Evolutionary conservation across 768 basidiomycete species (phyloP).

Genomic region (Rhizopogon vinicolor): DNA sequence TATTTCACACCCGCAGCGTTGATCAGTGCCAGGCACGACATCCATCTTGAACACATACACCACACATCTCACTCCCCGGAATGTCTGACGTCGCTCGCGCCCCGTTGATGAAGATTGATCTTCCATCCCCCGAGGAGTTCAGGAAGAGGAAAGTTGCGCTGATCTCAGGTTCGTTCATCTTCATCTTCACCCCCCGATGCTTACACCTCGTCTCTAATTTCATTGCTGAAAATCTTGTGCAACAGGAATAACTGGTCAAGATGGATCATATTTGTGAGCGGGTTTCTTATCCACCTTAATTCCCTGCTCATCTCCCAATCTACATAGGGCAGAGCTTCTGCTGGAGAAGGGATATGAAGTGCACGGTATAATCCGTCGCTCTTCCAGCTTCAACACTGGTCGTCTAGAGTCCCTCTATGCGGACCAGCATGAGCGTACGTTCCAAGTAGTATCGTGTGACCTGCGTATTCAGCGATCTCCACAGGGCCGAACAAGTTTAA

Average conservation of each 20-base stretch:
- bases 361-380: constrained; percentile 94
- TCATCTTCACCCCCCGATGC: neutral
- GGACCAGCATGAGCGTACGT: constrained; percentile 88
- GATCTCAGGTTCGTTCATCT: constrained; percentile 65
- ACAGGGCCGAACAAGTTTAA: constrained; percentile 74
- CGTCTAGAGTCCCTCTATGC: constrained; percentile 90
- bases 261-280: constrained; percentile 89
- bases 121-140: constrained; percentile 79
- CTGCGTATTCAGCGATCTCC: neutral
- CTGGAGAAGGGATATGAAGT: constrained; percentile 88
- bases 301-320: constrained; percentile 5
- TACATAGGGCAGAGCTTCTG: constrained; percentile 70
- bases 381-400: constrained; percentile 97
- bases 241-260: constrained; percentile 91
- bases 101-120: constrained; percentile 45
- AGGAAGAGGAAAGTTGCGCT: constrained; percentile 89
- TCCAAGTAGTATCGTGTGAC: constrained; percentile 3
- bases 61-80: neutral
- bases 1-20: no score
- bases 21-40: no score
- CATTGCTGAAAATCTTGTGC: neutral
- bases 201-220: constrained; percentile 2
- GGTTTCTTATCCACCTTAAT: neutral
- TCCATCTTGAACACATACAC: neutral
- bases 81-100: neutral